Evolutionary conservation across 1,284 basidiomycete species (phyloP).

Genomic region (Schizophyllum amplum): DNA sequence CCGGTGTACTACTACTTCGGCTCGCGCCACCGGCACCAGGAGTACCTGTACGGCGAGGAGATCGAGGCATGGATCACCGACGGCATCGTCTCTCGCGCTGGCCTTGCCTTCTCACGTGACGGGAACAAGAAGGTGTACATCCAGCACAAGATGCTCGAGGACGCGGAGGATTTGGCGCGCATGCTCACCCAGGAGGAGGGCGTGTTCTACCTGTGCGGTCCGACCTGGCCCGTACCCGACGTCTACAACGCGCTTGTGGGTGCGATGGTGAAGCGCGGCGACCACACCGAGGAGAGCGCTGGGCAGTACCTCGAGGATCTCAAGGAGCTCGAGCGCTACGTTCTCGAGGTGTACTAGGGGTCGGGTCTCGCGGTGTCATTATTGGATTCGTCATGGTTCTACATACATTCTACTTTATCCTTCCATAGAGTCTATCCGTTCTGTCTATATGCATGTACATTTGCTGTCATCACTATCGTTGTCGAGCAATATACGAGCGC

Average conservation of each 20-base stretch:
- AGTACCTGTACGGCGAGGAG: conserved; percentile 96
- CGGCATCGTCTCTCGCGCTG: conserved; percentile 80
- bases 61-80: conserved; percentile 79
- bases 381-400: not conserved
- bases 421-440: not conserved
- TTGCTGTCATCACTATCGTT: not conserved
- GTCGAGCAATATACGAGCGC: not conserved
- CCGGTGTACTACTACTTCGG: conserved; percentile 98
- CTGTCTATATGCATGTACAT: not conserved
- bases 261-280: conserved; percentile 68
- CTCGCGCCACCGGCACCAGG: conserved; percentile 88
- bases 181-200: conserved; percentile 69
- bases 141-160: conserved; percentile 96
- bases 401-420: not conserved
- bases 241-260: conserved; percentile 89
- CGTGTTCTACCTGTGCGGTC: conserved; percentile 96
- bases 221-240: conserved; percentile 98
- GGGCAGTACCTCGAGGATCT: conserved; percentile 82
- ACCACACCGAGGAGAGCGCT: conserved; percentile 60
- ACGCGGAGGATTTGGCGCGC: conserved; percentile 69
- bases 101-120: conserved; percentile 96
- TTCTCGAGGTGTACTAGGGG: conserved; percentile 64
- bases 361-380: not conserved
- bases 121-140: conserved; percentile 92
- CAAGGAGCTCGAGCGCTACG: conserved; percentile 97